Evolutionary conservation across 768 basidiomycete species (phyloP).

Genomic region (Mycena haematopus): DNA sequence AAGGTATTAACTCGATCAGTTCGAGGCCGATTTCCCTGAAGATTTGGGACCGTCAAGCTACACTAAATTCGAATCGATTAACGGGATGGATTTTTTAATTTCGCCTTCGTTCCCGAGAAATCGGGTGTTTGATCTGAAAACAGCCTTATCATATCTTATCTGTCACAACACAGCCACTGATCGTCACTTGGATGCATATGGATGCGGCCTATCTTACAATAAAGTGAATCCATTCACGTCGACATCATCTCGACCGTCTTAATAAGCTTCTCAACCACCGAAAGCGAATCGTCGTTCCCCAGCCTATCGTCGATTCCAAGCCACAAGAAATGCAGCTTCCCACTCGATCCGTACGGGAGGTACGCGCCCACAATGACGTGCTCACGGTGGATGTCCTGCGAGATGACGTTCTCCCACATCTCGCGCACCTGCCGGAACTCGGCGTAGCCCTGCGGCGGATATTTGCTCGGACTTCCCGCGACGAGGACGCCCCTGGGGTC

Average conservation of each 20-base stretch:
- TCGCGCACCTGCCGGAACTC: conserved; percentile 21
- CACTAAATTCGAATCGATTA: no score
- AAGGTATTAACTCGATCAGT: no score
- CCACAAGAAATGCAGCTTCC: conserved; percentile 26
- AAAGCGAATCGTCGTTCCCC: conserved; percentile 1
- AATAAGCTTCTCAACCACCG: conserved; percentile 24
- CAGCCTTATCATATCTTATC: no score
- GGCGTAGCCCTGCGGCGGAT: conserved; percentile 24
- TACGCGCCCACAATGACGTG: conserved; percentile 22
- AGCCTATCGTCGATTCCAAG: conserved; percentile 10
- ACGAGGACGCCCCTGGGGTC: conserved; percentile 21
- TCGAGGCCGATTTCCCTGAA: no score
- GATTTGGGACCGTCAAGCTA: no score
- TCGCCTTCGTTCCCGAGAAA: no score
- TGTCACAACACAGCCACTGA: no score
- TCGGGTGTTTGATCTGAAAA: no score
- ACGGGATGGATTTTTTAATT: no score
- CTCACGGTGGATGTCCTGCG: conserved; percentile 24
- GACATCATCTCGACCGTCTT: conserved; percentile 19
- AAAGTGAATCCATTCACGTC: background rate
- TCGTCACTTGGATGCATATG: no score
- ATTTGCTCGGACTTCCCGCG: conserved; percentile 18
- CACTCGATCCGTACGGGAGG: conserved; percentile 20
- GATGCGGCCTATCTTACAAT: no score
- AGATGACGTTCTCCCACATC: conserved; percentile 25